These are phyloP conservation scores for Gossypium australe DNA, from an alignment of 345 rosid species.

Conservation along the genomic window DNA sequence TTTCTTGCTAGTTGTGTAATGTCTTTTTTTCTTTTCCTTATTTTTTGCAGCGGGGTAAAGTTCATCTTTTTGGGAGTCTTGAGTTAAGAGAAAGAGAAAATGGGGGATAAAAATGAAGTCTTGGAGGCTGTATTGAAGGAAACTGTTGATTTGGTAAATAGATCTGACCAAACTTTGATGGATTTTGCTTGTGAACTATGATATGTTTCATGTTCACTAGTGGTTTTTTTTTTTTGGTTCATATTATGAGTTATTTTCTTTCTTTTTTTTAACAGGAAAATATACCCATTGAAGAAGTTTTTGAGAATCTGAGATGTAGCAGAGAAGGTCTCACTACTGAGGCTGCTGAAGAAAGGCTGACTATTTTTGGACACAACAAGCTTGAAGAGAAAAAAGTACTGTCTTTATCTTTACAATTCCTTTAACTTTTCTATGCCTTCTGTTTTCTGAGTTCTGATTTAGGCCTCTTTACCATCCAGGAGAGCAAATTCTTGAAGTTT, in stretches of 20 bases:
- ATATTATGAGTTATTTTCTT: not conserved
- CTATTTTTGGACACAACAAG: slow-evolving; percentile 92
- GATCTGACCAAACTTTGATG: slow-evolving; percentile 48
- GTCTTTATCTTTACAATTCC: not conserved
- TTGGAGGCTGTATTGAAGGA: slow-evolving; percentile 94
- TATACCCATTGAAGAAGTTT: slow-evolving; percentile 92
- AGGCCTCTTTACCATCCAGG: slow-evolving; percentile 39
- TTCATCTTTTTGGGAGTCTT: slow-evolving; percentile 7
- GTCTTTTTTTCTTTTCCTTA: not conserved
- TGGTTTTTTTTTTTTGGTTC: not conserved
- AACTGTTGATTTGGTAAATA: slow-evolving; percentile 94
- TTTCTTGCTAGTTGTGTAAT: slow-evolving; percentile 4
- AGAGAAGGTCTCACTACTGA: slow-evolving; percentile 72
- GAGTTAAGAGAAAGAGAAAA: slow-evolving; percentile 20
- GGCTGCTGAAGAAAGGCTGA: slow-evolving; percentile 85
- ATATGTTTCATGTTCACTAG: slow-evolving; percentile 6
- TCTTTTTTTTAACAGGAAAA: slow-evolving; percentile 57
- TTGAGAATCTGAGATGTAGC: slow-evolving; percentile 96
- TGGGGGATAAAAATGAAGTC: slow-evolving; percentile 75
- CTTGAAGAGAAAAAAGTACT: slow-evolving; percentile 87
- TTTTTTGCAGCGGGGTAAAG: slow-evolving; percentile 10
- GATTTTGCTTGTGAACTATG: slow-evolving; percentile 14
- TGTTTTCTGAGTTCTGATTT: slow-evolving; percentile 8
- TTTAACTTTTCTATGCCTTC: not conserved
- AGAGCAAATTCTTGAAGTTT: slow-evolving; percentile 81